These are phyloP conservation scores for Pezicula carpinea DNA, from an alignment of 2,329 filamentous ascomycete species.

Conservation along the genomic window DNA sequence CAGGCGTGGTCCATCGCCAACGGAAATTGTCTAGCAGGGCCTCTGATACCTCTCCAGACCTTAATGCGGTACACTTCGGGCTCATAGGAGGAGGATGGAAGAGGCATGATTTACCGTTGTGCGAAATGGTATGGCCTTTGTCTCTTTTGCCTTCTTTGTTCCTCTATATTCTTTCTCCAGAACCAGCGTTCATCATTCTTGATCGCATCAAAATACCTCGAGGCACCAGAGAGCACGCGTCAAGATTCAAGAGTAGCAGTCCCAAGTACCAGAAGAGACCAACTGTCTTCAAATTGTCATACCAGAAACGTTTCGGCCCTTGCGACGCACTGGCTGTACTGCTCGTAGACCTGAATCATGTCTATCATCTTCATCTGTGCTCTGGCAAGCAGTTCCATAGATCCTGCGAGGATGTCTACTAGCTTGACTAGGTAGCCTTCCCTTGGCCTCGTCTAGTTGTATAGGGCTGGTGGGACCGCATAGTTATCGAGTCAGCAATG, in stretches of 20 bases:
- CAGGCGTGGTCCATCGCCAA: constrained; percentile 52
- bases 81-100: constrained; percentile 61
- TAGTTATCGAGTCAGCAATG: not conserved
- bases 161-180: not conserved
- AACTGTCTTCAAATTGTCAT: no score
- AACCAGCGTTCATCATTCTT: no score
- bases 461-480: no score
- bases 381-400: not conserved
- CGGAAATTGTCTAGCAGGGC: constrained; percentile 54
- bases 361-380: not conserved
- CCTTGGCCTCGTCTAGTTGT: not conserved
- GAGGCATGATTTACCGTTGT: constrained; percentile 13
- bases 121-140: not conserved
- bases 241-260: no score
- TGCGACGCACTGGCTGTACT: constrained; percentile 12
- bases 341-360: not conserved
- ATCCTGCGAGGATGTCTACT: not conserved
- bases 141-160: not conserved
- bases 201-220: no score
- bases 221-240: no score
- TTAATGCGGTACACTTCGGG: constrained; percentile 65
- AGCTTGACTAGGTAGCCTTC: no score
- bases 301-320: constrained; percentile 54
- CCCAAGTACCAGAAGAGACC: no score
- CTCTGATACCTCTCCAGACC: constrained; percentile 55